Percentiles rank a stretch among this genome's conserved stretches.
These are phyloP conservation scores for Pseudoturritis turrita DNA, from an alignment of 345 rosid species.

Conservation along the genomic window DNA sequence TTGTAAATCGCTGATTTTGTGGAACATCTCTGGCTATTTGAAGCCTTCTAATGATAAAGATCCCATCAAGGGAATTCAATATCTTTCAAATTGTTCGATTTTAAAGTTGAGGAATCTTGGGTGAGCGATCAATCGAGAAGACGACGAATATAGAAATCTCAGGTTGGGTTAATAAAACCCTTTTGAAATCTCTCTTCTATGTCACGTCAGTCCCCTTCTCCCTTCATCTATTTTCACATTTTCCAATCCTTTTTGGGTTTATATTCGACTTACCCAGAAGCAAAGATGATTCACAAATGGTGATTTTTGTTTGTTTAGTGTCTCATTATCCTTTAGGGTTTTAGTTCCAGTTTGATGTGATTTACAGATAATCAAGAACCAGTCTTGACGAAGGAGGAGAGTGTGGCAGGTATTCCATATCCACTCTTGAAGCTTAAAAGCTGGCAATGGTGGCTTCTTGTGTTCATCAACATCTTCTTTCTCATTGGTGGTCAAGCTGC, in stretches of 20 bases:
- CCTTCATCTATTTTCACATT: too few relatives aligned
- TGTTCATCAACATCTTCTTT: conserved; percentile 35
- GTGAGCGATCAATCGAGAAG: neutral
- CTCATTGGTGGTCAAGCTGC: conserved; percentile 66
- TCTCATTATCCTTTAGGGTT: neutral
- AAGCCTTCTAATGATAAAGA: too few relatives aligned
- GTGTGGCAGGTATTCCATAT: conserved; percentile 22
- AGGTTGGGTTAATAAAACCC: neutral
- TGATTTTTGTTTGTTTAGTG: neutral
- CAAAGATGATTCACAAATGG: neutral
- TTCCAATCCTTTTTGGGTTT: neutral
- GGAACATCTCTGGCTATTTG: too few relatives aligned
- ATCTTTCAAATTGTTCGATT: too few relatives aligned
- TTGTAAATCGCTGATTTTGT: too few relatives aligned
- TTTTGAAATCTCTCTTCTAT: neutral
- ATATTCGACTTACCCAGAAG: neutral
- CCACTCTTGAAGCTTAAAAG: conserved; percentile 41
- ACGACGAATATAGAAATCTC: neutral
- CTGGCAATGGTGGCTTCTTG: conserved; percentile 71
- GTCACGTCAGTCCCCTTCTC: conserved; percentile 8
- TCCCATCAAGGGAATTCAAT: too few relatives aligned
- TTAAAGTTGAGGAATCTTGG: too few relatives aligned
- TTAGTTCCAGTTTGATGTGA: neutral
- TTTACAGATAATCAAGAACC: conserved; percentile 26
- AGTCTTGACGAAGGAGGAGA: conserved; percentile 27